Conservation (phyloP, 139 green algal species). For the Chlorella sorokiniana region DNA sequence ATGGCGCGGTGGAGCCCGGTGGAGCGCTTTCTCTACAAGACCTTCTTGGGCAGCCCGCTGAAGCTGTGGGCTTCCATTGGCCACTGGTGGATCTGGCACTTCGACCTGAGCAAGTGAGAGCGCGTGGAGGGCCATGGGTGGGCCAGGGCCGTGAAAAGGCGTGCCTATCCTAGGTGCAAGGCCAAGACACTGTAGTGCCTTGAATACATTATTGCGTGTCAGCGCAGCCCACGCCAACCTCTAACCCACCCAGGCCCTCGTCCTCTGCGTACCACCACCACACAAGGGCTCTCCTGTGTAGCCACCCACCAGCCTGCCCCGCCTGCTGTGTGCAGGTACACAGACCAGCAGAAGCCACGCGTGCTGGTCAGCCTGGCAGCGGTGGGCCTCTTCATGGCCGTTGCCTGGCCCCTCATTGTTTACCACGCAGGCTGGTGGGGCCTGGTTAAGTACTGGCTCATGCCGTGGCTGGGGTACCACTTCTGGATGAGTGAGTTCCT, state of each 20-base stretch:
- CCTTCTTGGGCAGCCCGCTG: slow-evolving; percentile 87
- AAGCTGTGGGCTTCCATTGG: slow-evolving; percentile 90
- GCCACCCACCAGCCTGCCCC: too few relatives aligned
- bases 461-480: slow-evolving; percentile 98
- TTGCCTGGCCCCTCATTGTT: slow-evolving; percentile 75
- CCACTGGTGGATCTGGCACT: slow-evolving; percentile 93
- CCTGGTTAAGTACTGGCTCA: slow-evolving; percentile 95
- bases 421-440: slow-evolving; percentile 72
- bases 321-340: slow-evolving; percentile 71
- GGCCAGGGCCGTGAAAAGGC: slow-evolving; percentile 52
- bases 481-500: slow-evolving; percentile 91
- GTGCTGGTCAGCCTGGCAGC: slow-evolving; percentile 80
- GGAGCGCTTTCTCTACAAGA: slow-evolving; percentile 59
- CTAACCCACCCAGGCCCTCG: too few relatives aligned
- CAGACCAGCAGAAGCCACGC: slow-evolving; percentile 76
- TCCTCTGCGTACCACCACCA: too few relatives aligned
- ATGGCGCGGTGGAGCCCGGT: slow-evolving; percentile 45
- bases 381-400: slow-evolving; percentile 66
- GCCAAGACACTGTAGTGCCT: too few relatives aligned
- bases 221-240: too few relatives aligned
- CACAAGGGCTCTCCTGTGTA: too few relatives aligned
- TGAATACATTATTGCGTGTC: too few relatives aligned
- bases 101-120: slow-evolving; percentile 80
- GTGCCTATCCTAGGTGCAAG: background rate
- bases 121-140: too few relatives aligned